Evolutionary conservation across 768 basidiomycete species (phyloP).

Genomic region (Amanita rubescens): DNA sequence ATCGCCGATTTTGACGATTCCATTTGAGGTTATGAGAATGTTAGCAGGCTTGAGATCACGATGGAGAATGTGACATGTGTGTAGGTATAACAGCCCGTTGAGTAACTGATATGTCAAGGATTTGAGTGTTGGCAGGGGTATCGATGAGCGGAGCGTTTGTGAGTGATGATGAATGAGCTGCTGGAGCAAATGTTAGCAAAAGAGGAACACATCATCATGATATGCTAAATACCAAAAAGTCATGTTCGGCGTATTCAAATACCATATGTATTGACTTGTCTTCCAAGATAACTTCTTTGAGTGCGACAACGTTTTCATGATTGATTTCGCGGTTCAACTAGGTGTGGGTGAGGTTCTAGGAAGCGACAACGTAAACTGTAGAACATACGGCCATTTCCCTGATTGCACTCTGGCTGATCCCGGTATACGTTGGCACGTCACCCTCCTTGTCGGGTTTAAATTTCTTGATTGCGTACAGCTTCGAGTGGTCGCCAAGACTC

Average conservation of each 20-base stretch:
- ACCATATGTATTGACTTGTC: slow-evolving; percentile 99
- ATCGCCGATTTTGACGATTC: slow-evolving; percentile 97
- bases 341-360: neutral
- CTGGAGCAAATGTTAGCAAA: slow-evolving; percentile 29
- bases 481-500: slow-evolving; percentile 59
- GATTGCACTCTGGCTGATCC: slow-evolving; percentile 96
- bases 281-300: slow-evolving; percentile 93
- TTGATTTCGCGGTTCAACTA: slow-evolving; percentile 85
- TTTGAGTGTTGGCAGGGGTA: slow-evolving; percentile 77
- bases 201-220: neutral
- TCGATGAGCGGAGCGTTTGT: slow-evolving; percentile 73
- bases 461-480: slow-evolving; percentile 95
- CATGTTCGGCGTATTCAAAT: slow-evolving; percentile 98
- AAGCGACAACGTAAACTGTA: neutral
- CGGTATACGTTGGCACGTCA: slow-evolving; percentile 91
- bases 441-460: slow-evolving; percentile 99
- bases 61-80: slow-evolving; percentile 91
- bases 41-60: slow-evolving; percentile 98
- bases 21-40: slow-evolving; percentile 85
- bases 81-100: slow-evolving; percentile 91
- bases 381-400: slow-evolving; percentile 81
- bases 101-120: slow-evolving; percentile 91
- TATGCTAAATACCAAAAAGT: slow-evolving; percentile 73
- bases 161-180: slow-evolving; percentile 99
- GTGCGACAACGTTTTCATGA: slow-evolving; percentile 86